Evolutionary conservation across 75 land plant genomes (phyloP).

Genomic region (Pseudotsuga menziesii): DNA sequence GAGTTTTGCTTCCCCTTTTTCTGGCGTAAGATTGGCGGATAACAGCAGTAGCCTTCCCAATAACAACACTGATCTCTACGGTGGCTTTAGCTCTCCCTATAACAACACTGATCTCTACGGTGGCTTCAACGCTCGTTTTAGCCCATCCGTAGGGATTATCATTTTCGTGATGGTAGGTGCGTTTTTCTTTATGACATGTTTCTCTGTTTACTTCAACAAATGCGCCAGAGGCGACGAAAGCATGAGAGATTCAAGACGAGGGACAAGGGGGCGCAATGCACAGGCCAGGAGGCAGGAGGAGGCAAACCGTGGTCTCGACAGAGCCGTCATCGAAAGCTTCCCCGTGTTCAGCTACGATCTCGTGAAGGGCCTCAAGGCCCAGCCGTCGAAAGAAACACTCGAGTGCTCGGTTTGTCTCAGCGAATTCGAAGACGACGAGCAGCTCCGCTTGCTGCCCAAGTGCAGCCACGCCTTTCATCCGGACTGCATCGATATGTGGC

Average conservation of each 20-base stretch:
- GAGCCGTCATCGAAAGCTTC: slow-evolving; percentile 3
- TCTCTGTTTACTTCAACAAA: slow-evolving; percentile 25
- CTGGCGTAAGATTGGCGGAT: no score
- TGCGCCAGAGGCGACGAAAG: slow-evolving; percentile 13
- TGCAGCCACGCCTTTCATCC: slow-evolving; percentile 26
- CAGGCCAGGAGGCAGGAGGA: not conserved
- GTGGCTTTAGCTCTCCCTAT: no score
- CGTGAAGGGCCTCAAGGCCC: not conserved
- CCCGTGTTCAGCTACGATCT: slow-evolving; percentile 5
- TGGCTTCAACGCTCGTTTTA: slow-evolving; percentile 14
- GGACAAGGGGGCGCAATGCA: not conserved
- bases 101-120: not conserved
- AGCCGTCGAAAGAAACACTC: not conserved
- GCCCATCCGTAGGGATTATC: slow-evolving; percentile 31
- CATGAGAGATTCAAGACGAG: not conserved
- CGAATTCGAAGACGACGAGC: slow-evolving; percentile 30
- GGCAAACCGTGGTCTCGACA: slow-evolving; percentile 9
- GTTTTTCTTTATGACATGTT: slow-evolving; percentile 34
- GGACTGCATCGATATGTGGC: slow-evolving; percentile 37
- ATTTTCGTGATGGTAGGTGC: slow-evolving; percentile 28
- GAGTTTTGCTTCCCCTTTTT: no score
- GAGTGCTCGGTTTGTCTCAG: slow-evolving; percentile 36
- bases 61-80: no score
- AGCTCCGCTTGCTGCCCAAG: slow-evolving; percentile 23
- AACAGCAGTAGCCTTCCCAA: not conserved